Base-by-base conservation (phyloP, 202 grass and related monocot species). In the Zizania palustris region DNA sequence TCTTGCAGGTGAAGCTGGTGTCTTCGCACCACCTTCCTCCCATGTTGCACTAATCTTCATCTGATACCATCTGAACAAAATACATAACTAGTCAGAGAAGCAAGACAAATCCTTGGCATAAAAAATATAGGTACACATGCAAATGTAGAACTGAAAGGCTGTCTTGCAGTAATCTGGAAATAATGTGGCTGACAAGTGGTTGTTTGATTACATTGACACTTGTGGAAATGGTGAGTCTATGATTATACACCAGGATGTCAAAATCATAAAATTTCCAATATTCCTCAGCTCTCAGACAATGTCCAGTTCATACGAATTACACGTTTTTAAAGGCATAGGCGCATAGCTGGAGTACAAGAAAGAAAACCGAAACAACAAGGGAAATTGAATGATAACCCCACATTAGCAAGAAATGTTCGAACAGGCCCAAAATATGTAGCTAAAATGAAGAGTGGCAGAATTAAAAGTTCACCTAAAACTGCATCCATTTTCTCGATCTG, bases 21-120 rank as follows among this genome's bases (percentile, higher is more conserved):
- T 76, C 65, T 89, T 78, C 42, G 66, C 45, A 68, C 76, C 85
- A n/a, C 74, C 55, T 37, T 89, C 92, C 74, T 99, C 96, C 85
- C 87, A 96, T 68, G 87, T 91, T 72, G 86, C 87, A 83, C 80
- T 96, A 66, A 96, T 90, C 75, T 96, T 99, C 84, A 99, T 87
- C 64, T 96, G 87, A 36, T 99, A 99, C 96, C 96, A 96, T 79
- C 96, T 99, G 85, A 72, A 82, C 60, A 63, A 56, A 72, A 81
- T 72, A 62, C 60, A 76, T 77, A 54, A 60, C 20, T 53, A 12
- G 42, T 74, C 14, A 65, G 20, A 83, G 5, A 42, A 75, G 15
- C 71, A 57, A 78, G 35, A 63, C n/a, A 40, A 71, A 43, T 22
- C 18, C 43, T 14, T 21, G 19, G 33, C 19, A 22, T 39, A 73